phyloP scores from a whole-genome alignment of 1,284 basidiomycete genomes.

The Schizophyllum amplum region DNA sequence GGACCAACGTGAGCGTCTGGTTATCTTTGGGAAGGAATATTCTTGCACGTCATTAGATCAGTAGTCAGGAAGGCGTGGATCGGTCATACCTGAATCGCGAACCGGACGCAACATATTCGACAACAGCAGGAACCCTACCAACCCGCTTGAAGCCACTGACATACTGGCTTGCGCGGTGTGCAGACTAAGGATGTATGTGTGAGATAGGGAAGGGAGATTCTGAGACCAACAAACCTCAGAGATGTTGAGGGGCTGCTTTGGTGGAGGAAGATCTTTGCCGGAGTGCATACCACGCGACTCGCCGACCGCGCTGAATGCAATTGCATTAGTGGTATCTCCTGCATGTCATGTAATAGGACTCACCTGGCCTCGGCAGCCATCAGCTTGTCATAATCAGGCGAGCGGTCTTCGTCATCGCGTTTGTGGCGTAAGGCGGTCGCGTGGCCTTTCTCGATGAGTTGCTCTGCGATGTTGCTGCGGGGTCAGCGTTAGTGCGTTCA shows the following conservation, averaged over 20 bases:
- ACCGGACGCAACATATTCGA: slow-evolving; percentile 91
- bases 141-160: slow-evolving; percentile 88
- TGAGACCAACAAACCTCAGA: slow-evolving; percentile 55
- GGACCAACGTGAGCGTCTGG: slow-evolving; percentile 82
- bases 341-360: too few relatives aligned
- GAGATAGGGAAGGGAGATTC: slow-evolving; percentile 4
- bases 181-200: slow-evolving; percentile 36
- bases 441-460: slow-evolving; percentile 88
- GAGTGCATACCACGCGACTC: slow-evolving; percentile 89
- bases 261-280: slow-evolving; percentile 77
- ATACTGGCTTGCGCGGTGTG: slow-evolving; percentile 74
- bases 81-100: slow-evolving; percentile 81
- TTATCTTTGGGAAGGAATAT: slow-evolving; percentile 88
- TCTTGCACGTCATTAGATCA: slow-evolving; percentile 29
- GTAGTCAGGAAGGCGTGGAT: slow-evolving; percentile 1
- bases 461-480: slow-evolving; percentile 80
- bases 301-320: slow-evolving; percentile 52
- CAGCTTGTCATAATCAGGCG: slow-evolving; percentile 89
- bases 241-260: slow-evolving; percentile 73
- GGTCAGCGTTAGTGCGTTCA: background rate
- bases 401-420: slow-evolving; percentile 92
- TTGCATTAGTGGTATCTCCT: background rate
- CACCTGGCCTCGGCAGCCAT: slow-evolving; percentile 91
- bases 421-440: slow-evolving; percentile 88
- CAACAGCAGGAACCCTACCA: slow-evolving; percentile 77